Percentiles rank a stretch among this genome's conserved stretches.
These are phyloP conservation scores for Xenoacremonium recifei DNA, from an alignment of 2,329 filamentous ascomycete genomes.

Conservation along the genomic window DNA sequence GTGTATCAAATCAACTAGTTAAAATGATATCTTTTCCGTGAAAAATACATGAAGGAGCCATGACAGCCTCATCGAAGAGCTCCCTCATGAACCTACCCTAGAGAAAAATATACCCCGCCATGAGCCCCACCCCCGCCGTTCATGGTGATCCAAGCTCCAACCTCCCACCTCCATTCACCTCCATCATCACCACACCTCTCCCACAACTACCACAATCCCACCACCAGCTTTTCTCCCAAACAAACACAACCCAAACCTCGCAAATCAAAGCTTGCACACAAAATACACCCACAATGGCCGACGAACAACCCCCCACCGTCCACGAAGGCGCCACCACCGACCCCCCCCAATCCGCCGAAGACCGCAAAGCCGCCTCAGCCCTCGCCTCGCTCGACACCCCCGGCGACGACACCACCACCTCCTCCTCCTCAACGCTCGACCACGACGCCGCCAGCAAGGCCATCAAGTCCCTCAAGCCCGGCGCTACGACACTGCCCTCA, in stretches of 20 bases:
- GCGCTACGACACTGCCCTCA: constrained; percentile 20
- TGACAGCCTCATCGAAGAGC: too few relatives aligned
- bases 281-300: constrained; percentile 57
- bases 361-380: constrained; percentile 73
- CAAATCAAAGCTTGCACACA: neutral
- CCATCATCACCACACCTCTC: neutral
- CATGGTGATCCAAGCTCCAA: neutral
- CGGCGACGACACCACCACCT: constrained; percentile 39
- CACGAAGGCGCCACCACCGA: constrained; percentile 20
- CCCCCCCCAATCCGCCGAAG: constrained; percentile 64
- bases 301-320: constrained; percentile 56
- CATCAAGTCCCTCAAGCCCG: constrained; percentile 59
- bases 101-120: neutral
- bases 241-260: constrained; percentile 2
- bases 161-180: neutral
- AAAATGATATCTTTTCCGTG: too few relatives aligned
- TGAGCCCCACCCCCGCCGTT: neutral
- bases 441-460: constrained; percentile 69
- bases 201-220: neutral
- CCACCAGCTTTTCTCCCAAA: constrained; percentile 2
- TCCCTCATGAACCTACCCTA: too few relatives aligned
- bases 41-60: too few relatives aligned
- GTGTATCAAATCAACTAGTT: too few relatives aligned
- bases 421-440: constrained; percentile 56
- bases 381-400: constrained; percentile 67